phyloP scores from a whole-genome alignment of 345 rosid species.

The Fremontodendron californicum region DNA sequence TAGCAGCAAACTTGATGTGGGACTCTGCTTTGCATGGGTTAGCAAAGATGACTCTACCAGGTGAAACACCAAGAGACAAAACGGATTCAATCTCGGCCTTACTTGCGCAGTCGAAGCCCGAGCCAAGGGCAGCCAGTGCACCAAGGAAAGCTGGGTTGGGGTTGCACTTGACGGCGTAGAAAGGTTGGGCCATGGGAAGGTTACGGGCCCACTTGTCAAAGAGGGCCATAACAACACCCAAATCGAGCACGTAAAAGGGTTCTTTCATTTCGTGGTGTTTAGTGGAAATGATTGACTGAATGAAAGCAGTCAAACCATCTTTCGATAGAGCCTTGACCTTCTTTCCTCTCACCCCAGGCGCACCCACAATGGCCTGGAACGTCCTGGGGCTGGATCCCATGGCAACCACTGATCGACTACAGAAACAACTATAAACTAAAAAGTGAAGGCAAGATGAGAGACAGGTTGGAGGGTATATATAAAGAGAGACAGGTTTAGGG shows the following conservation, averaged over 20 bases:
- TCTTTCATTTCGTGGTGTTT: background rate
- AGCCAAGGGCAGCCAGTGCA: slow-evolving; percentile 22
- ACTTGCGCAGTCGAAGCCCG: slow-evolving; percentile 31
- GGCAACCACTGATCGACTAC: too few species aligned
- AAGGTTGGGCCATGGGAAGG: slow-evolving; percentile 21
- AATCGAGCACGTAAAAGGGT: slow-evolving; percentile 20
- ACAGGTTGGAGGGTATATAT: background rate
- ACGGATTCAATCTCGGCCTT: slow-evolving; percentile 25
- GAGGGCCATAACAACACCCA: slow-evolving; percentile 13
- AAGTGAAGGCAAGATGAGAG: background rate
- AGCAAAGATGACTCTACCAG: slow-evolving; percentile 24
- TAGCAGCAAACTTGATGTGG: slow-evolving; percentile 30
- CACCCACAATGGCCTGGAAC: background rate
- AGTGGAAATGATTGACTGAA: background rate
- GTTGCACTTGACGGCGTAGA: slow-evolving; percentile 35
- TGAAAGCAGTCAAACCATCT: background rate
- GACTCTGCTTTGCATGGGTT: slow-evolving; percentile 33
- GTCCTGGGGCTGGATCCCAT: too few species aligned
- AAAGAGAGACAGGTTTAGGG: background rate
- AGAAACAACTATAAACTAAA: too few species aligned
- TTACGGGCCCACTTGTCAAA: slow-evolving; percentile 14
- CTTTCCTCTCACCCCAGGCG: slow-evolving; percentile 9
- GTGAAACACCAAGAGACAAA: slow-evolving; percentile 13
- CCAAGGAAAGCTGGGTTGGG: slow-evolving; percentile 17
- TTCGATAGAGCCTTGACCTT: background rate